Percentiles rank a stretch among this genome's conserved stretches.
Conservation (phyloP, 345 rosid genomes). For the Geranium brycei region DNA sequence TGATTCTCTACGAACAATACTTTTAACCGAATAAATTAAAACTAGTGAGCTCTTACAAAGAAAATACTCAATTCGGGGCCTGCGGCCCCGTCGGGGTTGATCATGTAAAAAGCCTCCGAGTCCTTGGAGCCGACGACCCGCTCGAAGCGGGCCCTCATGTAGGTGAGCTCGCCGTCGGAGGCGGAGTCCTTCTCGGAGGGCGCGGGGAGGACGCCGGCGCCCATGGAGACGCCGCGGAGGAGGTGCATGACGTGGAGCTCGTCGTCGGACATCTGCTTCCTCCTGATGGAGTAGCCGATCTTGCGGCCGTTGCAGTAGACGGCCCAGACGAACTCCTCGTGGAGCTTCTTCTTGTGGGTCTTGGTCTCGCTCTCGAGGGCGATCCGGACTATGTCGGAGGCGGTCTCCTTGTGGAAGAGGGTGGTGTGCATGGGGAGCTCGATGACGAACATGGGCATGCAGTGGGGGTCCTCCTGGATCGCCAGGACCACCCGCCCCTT, state of each 20-base stretch:
- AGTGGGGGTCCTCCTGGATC: conserved; percentile 88
- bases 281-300: conserved; percentile 69
- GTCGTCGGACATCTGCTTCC: conserved; percentile 77
- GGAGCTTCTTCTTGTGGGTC: conserved; percentile 55
- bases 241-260: conserved; percentile 81
- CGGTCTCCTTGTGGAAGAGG: conserved; percentile 78
- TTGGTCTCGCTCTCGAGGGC: conserved; percentile 83
- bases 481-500: conserved; percentile 74
- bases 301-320: conserved; percentile 86
- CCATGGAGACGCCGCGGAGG: conserved; percentile 85
- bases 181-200: conserved; percentile 28
- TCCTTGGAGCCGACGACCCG: conserved; percentile 83
- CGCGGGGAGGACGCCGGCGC: conserved; percentile 82
- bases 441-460: conserved; percentile 61
- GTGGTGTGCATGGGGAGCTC: conserved; percentile 77
- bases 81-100: conserved; percentile 83
- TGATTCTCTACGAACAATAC: too few relatives aligned
- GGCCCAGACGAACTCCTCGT: conserved; percentile 97
- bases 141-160: conserved; percentile 83
- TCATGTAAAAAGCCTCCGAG: conserved; percentile 86
- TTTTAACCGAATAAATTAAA: too few relatives aligned
- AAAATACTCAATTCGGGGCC: conserved; percentile 87
- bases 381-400: conserved; percentile 68
- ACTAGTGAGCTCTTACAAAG: conserved; percentile 44
- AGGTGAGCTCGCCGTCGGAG: conserved; percentile 55